A percentile compares a stretch with the other conserved stretches of the same genome.
phyloP scores from a whole-genome alignment of 192 early-diverging fungal genomes.

The Lunasporangiospora selenospora region DNA sequence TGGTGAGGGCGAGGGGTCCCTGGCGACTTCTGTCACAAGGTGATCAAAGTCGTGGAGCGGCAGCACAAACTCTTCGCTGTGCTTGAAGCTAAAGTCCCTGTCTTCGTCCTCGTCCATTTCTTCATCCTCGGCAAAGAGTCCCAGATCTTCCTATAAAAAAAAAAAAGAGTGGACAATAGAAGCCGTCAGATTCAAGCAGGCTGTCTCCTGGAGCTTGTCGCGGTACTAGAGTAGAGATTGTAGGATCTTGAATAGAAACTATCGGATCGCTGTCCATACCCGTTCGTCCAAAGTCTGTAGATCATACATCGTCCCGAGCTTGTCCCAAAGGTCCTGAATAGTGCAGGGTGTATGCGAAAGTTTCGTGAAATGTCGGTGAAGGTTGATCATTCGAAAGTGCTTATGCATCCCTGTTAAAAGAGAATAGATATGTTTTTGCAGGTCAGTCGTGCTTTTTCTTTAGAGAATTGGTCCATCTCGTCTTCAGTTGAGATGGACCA shows the following conservation, averaged over 20 bases:
- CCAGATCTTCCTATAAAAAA: conserved; percentile 44
- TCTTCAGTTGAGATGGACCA: too few relatives aligned
- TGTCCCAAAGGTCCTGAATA: conserved; percentile 55
- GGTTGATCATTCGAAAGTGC: conserved; percentile 61
- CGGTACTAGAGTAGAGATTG: too few relatives aligned
- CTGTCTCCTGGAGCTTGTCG: too few relatives aligned
- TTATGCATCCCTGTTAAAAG: conserved; percentile 61
- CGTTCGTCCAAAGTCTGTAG: conserved; percentile 56
- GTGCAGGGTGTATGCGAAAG: conserved; percentile 44
- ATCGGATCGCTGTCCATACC: conserved; percentile 11
- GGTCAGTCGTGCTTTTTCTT: too few relatives aligned
- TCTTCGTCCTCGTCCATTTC: conserved; percentile 34
- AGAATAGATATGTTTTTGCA: too few relatives aligned
- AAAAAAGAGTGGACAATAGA: too few relatives aligned
- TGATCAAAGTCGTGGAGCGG: conserved; percentile 56
- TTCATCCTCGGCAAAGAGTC: conserved; percentile 19
- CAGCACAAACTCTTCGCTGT: conserved; percentile 55
- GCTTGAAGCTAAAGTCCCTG: conserved; percentile 34
- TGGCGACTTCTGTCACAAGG: conserved; percentile 51
- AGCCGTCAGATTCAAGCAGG: too few relatives aligned
- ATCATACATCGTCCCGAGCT: conserved; percentile 52
- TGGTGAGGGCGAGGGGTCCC: conserved; percentile 46
- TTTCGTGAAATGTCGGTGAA: conserved; percentile 57
- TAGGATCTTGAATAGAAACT: too few relatives aligned
- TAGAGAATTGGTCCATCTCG: too few relatives aligned